Evolutionary conservation across 805 yeast genomes (phyloP).

Genomic region (Sporopachydermia lactativora): DNA sequence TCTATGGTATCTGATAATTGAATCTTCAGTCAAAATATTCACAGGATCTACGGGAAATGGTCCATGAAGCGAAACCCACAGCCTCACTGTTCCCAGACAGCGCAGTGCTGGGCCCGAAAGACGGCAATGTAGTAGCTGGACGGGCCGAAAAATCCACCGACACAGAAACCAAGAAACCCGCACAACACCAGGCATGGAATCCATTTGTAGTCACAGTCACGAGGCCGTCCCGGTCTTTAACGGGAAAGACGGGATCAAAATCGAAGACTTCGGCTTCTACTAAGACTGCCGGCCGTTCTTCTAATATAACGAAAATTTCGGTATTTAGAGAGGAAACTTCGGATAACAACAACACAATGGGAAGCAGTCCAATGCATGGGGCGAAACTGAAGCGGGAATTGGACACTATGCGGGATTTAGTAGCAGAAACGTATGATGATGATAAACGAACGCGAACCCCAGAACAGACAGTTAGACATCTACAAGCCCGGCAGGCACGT

Average conservation of each 20-base stretch:
- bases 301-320: no score
- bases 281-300: no score
- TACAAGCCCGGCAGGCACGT: background rate
- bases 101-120: no score
- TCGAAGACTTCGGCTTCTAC: no score
- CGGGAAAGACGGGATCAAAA: background rate
- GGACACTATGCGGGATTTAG: conserved; percentile 1
- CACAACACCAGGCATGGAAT: background rate
- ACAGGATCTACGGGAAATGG: no score
- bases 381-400: background rate
- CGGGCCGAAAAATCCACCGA: no score
- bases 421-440: background rate
- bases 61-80: no score
- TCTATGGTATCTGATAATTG: no score
- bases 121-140: no score
- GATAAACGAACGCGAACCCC: background rate
- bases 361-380: background rate
- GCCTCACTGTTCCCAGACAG: no score
- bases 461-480: background rate
- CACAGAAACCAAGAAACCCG: no score
- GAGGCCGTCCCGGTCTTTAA: background rate
- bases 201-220: background rate
- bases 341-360: background rate
- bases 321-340: background rate
- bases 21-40: no score